Conservation (phyloP, 2,329 filamentous ascomycete genomes). For the Pseudogymnoascus sp. region DNA sequence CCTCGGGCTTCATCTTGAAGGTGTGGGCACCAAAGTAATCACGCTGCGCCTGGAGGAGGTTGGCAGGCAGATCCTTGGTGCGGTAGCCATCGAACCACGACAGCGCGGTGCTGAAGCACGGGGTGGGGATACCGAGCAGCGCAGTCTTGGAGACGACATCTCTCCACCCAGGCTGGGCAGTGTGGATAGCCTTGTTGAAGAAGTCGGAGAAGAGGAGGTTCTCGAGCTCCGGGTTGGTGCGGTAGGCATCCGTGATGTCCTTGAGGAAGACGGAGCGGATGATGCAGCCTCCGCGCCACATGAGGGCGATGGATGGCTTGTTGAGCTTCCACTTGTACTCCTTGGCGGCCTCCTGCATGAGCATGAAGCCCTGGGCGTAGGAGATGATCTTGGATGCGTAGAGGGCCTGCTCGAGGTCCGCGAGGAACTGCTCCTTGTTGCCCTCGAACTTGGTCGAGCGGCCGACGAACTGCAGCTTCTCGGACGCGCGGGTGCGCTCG, state of each 20-base stretch:
- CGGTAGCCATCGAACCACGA: slow-evolving; percentile 99
- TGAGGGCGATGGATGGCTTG: slow-evolving; percentile 98
- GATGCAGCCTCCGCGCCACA: slow-evolving; percentile 99
- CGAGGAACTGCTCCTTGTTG: slow-evolving; percentile 87
- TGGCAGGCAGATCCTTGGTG: slow-evolving; percentile 93
- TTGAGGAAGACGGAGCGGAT: slow-evolving; percentile 99
- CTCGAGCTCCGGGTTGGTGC: slow-evolving; percentile 86
- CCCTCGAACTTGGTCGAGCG: slow-evolving; percentile 76
- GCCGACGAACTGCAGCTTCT: slow-evolving; percentile 65
- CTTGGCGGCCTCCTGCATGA: slow-evolving; percentile 97
- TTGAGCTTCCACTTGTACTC: slow-evolving; percentile 98
- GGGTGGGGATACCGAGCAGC: slow-evolving; percentile 89
- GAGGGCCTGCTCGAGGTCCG: slow-evolving; percentile 95
- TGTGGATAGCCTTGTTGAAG: slow-evolving; percentile 99
- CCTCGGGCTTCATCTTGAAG: slow-evolving; percentile 79
- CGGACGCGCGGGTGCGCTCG: slow-evolving; percentile 77
- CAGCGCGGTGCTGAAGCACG: slow-evolving; percentile 92
- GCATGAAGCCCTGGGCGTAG: slow-evolving; percentile 99
- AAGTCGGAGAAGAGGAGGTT: slow-evolving; percentile 98
- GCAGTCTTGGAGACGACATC: slow-evolving; percentile 86
- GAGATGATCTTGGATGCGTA: slow-evolving; percentile 99
- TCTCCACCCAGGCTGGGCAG: slow-evolving; percentile 87
- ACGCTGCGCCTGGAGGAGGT: slow-evolving; percentile 96
- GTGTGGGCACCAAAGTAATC: slow-evolving; percentile 98
- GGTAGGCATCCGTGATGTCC: slow-evolving; percentile 97